Conservation (phyloP, 495 filamentous ascomycete species). For the Acidomyces sp. region DNA sequence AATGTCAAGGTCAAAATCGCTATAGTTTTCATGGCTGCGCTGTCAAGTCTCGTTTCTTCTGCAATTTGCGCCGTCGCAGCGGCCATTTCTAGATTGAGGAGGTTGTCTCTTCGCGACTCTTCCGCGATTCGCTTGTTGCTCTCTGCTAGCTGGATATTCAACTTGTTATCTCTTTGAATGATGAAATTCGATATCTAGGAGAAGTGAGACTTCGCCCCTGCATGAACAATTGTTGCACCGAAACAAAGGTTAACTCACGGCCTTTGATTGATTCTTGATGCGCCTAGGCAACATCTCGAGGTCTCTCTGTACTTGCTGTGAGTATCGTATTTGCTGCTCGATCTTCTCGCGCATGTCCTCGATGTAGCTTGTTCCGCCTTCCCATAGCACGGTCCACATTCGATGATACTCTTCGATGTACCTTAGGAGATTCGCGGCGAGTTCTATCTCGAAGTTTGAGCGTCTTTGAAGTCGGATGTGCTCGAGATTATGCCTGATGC, state of each 20-base stretch:
- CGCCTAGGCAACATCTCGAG: conserved; percentile 16
- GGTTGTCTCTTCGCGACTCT: conserved; percentile 20
- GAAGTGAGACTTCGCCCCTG: conserved; percentile 10
- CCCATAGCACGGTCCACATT: conserved; percentile 15
- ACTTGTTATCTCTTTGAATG: conserved; percentile 20
- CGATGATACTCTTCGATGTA: conserved; percentile 18
- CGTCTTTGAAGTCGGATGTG: conserved; percentile 17
- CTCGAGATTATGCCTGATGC: conserved; percentile 18
- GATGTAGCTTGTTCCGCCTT: conserved; percentile 19
- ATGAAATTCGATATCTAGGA: conserved; percentile 21
- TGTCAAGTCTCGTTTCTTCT: conserved; percentile 19
- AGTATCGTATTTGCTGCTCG: conserved; percentile 18
- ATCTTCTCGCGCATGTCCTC: conserved; percentile 22
- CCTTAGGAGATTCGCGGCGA: conserved; percentile 16
- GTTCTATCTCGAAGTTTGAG: conserved; percentile 19
- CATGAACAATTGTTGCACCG: background rate
- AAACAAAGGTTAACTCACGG: conserved; percentile 3
- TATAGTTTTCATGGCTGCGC: conserved; percentile 24
- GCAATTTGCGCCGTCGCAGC: conserved; percentile 18
- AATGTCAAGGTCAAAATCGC: conserved; percentile 23
- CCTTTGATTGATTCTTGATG: conserved; percentile 21
- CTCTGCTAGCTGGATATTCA: conserved; percentile 21
- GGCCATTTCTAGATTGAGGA: conserved; percentile 19
- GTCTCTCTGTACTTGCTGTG: conserved; percentile 17
- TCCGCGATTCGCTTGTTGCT: conserved; percentile 20